Evolutionary conservation across 179 eudicot species (phyloP).

Genomic region (Nepenthes alata): DNA sequence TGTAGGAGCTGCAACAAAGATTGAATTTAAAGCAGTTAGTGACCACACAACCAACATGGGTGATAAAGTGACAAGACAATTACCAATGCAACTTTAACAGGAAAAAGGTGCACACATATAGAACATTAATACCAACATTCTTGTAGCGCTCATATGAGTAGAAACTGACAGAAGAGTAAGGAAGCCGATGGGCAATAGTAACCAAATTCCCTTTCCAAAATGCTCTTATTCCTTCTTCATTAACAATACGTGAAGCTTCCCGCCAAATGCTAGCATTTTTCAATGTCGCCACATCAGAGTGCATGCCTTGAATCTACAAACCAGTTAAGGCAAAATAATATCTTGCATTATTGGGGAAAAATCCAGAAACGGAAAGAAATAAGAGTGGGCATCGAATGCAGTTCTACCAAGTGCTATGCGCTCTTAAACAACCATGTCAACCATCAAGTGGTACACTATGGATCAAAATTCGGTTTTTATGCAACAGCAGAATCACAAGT

Average conservation of each 20-base stretch:
- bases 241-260: constrained; percentile 48
- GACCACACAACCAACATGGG: neutral
- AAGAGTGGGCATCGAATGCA: no score
- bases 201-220: constrained; percentile 79
- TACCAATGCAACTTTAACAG: neutral
- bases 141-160: constrained; percentile 64
- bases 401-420: no score
- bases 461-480: no score
- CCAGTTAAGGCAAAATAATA: constrained; percentile 1
- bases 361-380: neutral
- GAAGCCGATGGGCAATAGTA: constrained; percentile 67
- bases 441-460: no score
- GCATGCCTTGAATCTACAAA: constrained; percentile 64
- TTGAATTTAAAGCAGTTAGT: constrained; percentile 1
- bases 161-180: constrained; percentile 66
- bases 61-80: neutral
- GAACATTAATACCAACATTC: constrained; percentile 54
- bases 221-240: constrained; percentile 60
- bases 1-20: constrained; percentile 49
- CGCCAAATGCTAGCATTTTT: constrained; percentile 52
- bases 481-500: no score
- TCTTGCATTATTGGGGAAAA: neutral
- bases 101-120: constrained; percentile 6
- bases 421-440: no score
- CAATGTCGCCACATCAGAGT: constrained; percentile 41